phyloP scores from a whole-genome alignment of 2,329 filamentous ascomycete species.

The Alternaria infectoria region DNA sequence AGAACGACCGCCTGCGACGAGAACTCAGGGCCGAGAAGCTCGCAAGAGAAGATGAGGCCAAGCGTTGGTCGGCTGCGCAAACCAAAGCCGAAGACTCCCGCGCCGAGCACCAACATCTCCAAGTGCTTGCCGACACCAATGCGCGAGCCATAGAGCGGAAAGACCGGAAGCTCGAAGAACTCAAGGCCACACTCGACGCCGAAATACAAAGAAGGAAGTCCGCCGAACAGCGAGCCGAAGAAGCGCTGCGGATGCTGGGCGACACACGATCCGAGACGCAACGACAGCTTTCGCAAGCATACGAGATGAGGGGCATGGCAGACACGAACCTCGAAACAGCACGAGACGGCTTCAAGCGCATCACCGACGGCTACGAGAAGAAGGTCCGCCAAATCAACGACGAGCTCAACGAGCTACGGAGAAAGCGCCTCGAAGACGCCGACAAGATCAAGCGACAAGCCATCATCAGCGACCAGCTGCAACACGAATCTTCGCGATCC shows the following conservation, averaged over 20 bases:
- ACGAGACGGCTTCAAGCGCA: conserved; percentile 73
- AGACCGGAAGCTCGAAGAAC: conserved; percentile 74
- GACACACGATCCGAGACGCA: conserved; percentile 65
- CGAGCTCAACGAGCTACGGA: conserved; percentile 39
- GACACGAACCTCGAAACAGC: conserved; percentile 69
- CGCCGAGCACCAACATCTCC: conserved; percentile 71
- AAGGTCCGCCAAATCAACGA: conserved; percentile 62
- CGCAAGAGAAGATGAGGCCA: conserved; percentile 71
- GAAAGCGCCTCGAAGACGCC: conserved; percentile 36
- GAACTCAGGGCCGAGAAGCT: conserved; percentile 59
- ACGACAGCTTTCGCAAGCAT: conserved; percentile 65
- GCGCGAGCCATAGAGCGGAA: conserved; percentile 73
- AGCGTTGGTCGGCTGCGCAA: conserved; percentile 70
- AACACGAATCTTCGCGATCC: conserved; percentile 69
- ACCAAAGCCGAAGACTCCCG: conserved; percentile 74
- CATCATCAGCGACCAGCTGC: conserved; percentile 75
- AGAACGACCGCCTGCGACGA: conserved; percentile 78
- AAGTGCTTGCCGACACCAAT: conserved; percentile 74
- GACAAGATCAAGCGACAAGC: conserved; percentile 60
- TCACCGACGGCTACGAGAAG: conserved; percentile 58
- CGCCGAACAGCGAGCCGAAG: conserved; percentile 65
- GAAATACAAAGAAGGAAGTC: conserved; percentile 68
- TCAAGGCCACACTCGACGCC: conserved; percentile 67
- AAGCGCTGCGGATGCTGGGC: conserved; percentile 69
- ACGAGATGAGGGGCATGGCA: conserved; percentile 57